These are phyloP conservation scores for Pythium scleroteichum DNA, from an alignment of 352 stramenopile species.

Conservation along the genomic window DNA sequence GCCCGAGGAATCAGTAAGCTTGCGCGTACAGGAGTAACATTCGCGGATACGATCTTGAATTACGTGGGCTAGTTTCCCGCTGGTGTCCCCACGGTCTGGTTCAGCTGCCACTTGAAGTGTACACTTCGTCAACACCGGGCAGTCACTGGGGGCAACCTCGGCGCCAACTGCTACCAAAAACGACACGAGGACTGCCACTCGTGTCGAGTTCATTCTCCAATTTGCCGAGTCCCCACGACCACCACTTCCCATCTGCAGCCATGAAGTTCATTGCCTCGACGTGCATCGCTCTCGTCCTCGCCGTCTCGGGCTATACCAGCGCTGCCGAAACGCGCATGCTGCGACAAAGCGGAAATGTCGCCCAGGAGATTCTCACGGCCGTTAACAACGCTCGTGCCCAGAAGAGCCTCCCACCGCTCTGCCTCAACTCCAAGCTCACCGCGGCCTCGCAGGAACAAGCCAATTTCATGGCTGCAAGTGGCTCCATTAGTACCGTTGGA, in stretches of 20 bases:
- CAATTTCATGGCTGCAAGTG: slow-evolving; percentile 17
- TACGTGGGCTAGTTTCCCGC: too few species aligned
- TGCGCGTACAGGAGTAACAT: too few species aligned
- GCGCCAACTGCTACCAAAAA: too few species aligned
- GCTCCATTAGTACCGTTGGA: slow-evolving; percentile 4
- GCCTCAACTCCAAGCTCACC: slow-evolving; percentile 25
- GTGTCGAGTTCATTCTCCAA: too few species aligned
- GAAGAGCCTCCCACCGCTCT: neutral
- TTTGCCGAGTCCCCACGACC: too few species aligned
- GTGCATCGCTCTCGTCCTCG: slow-evolving; percentile 1
- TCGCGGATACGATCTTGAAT: too few species aligned
- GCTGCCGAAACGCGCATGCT: neutral
- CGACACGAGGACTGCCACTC: too few species aligned
- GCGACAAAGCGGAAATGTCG: neutral
- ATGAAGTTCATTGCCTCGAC: slow-evolving; percentile 5
- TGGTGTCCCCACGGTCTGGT: too few species aligned
- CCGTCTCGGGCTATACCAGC: neutral
- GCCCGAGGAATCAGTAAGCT: too few species aligned
- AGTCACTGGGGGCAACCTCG: too few species aligned
- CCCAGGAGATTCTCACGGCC: slow-evolving; percentile 1
- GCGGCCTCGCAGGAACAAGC: slow-evolving; percentile 20
- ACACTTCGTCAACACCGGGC: too few species aligned
- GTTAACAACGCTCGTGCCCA: neutral
- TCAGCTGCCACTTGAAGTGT: too few species aligned
- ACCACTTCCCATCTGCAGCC: neutral